Evolutionary conservation across 177 flowering plant species (phyloP), one percentile per base, ranked within the genome.

Genomic region (Telopea speciosissima): DNA sequence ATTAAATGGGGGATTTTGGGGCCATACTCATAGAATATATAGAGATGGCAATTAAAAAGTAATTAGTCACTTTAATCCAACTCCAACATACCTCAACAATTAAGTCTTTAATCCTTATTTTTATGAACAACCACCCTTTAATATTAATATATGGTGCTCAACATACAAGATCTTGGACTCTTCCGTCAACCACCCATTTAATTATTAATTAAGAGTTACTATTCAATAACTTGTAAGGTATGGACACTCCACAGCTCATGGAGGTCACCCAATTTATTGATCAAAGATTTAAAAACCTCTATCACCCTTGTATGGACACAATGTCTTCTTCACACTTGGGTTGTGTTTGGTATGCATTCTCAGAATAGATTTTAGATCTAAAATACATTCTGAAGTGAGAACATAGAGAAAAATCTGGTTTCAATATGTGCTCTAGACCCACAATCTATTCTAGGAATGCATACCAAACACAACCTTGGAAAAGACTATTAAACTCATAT

Each of bases 101-200:
- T 23, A 36, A 6, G 7, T 36, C 40, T 63, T 63, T 52, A 24
- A 24, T 63, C 63, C 62, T 1, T 63, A 12, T 52, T 22, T 66
- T 33, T 17, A 21, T 33, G 16, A 25, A 22, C 52, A 62, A 31
- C 62, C 56, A n/a, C 58, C 31, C 6, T 14, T 63, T 36, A 31
- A 65, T 68, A n/a, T 63, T 36, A 31, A 65, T 68, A 54, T 24
- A 19, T 24, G 36, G 21, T 21, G 54, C 33, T 24, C 31, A 11
- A 62, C 31, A 24, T 25, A 17, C 68, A 68, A 74, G 49, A 31
- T 40, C 45, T 68, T 74, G 76, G 72, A 74, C 52, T 72, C 33
- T 72, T 68, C 65, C 25, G 24, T 64, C 68, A 64, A 62, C 52
- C 26, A 73, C 59, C 2, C n/a, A 42, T 70, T 49, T 26, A 49